Evolutionary conservation across 2,329 filamentous ascomycete species (phyloP).

Genomic region (Emmonsiellopsis sp.): DNA sequence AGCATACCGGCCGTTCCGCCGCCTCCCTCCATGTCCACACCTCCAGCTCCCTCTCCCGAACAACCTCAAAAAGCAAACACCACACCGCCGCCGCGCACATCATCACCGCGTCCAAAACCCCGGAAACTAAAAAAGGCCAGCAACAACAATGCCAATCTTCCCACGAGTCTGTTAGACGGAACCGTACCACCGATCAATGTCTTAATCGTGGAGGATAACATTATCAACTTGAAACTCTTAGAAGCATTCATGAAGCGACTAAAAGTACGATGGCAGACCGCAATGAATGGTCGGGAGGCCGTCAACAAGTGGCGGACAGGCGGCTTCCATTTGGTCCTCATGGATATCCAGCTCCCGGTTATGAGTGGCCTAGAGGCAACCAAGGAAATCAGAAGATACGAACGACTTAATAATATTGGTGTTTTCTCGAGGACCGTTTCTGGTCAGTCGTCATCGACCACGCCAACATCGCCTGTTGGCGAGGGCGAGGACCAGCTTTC

Average conservation of each 20-base stretch:
- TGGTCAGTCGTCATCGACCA: constrained; percentile 40
- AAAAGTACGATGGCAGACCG: constrained; percentile 95
- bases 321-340: constrained; percentile 90
- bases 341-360: constrained; percentile 96
- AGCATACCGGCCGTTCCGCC: constrained; percentile 19
- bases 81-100: constrained; percentile 39
- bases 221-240: constrained; percentile 86
- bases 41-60: constrained; percentile 36
- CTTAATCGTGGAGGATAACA: constrained; percentile 95
- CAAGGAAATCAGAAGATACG: constrained; percentile 81
- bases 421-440: constrained; percentile 67
- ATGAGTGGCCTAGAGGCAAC: constrained; percentile 96
- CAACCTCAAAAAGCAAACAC: constrained; percentile 32
- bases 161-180: constrained; percentile 62
- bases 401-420: constrained; percentile 84
- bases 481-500: constrained; percentile 9
- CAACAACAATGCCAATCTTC: constrained; percentile 30
- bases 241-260: constrained; percentile 93
- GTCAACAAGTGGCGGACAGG: constrained; percentile 87
- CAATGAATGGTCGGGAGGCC: constrained; percentile 87
- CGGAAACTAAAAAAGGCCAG: constrained; percentile 48
- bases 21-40: constrained; percentile 48
- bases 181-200: constrained; percentile 93
- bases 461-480: constrained; percentile 8
- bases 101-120: constrained; percentile 37